Percentiles rank a stretch among this genome's conserved stretches.
Conservation (phyloP, 2,329 filamentous ascomycete genomes). For the Fusarium sp. region DNA sequence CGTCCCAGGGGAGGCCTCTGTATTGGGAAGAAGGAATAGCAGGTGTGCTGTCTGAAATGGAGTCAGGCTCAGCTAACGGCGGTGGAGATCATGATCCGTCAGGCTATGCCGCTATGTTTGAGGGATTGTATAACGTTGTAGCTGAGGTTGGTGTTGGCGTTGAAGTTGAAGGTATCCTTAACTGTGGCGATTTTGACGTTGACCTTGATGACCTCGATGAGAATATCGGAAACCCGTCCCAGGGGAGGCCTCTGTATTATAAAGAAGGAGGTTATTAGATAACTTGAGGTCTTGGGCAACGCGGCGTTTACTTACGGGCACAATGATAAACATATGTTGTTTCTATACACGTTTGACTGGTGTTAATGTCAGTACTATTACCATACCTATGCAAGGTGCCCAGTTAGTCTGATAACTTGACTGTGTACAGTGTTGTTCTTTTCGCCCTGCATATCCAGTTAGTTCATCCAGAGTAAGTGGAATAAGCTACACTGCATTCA, state of each 20-base stretch:
- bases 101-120: no score
- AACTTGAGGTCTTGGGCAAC: background rate
- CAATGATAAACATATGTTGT: slow-evolving; percentile 2
- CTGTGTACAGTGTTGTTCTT: background rate
- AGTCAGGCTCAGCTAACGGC: no score
- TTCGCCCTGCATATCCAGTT: background rate
- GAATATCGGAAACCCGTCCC: slow-evolving; percentile 16
- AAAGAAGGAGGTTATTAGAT: background rate
- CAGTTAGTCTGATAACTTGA: background rate
- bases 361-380: background rate
- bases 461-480: background rate
- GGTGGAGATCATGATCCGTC: no score
- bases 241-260: background rate
- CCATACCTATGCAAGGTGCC: background rate
- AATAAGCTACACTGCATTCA: background rate
- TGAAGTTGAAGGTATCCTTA: no score
- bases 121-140: no score
- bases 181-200: no score
- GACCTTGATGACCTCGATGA: slow-evolving; percentile 52
- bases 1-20: background rate
- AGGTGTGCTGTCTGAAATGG: background rate
- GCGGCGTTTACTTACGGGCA: slow-evolving; percentile 13
- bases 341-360: background rate
- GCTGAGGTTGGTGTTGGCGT: no score
- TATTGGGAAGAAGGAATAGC: no score